Evolutionary conservation across 345 rosid species (phyloP), one percentile per base, ranked within the genome.

Genomic region (Populus nigra): DNA sequence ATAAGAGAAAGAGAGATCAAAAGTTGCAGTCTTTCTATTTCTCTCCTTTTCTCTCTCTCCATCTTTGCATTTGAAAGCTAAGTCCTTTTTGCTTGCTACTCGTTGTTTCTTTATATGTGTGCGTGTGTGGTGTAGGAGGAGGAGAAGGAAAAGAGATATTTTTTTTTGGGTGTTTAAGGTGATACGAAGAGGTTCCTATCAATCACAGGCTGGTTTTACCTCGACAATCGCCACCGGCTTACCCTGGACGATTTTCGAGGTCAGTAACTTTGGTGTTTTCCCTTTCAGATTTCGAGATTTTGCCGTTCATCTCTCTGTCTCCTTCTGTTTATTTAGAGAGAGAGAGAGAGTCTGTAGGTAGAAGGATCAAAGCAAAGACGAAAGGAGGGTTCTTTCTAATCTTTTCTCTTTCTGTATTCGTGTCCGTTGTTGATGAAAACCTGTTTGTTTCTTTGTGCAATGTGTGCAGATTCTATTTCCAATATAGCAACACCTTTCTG

Each of bases 381-480:
- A 2, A 43, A 43, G 12, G 47, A 43, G 47, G 47, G 47, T 43
- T 43, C 47, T 10, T 43, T 43, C 2, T 43, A 43, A 43, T 77
- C 43, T 76, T 76, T 83, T 83, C 72, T 84, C 63, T 78, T 73
- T 65, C 35, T 68, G 33, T 80, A 72, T 81, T 76, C 77, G 77
- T 79, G 74, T 84, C 82, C 69, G 79, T 86, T 80, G 81, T 55
- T 83, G 80, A 84, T 79, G 71, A 78, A 74, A 70, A 74, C 81
- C 77, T 79, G 57, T 79, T 87, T 81, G 84, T 78, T 86, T 80
- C 73, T 76, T 83, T 85, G 73, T 73, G 89, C 91, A 90, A 90
- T 89, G 91, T 88, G 88, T 89, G 76, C 76, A 82, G 84, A 79
- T 86, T 86, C 84, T 68, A 71, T 75, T 79, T 80, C 78, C 83